A percentile compares a stretch with the other conserved stretches of the same genome.
These are phyloP conservation scores for Wallacemonas collosoma DNA, from an alignment of 208 protist species.

Conservation along the genomic window DNA sequence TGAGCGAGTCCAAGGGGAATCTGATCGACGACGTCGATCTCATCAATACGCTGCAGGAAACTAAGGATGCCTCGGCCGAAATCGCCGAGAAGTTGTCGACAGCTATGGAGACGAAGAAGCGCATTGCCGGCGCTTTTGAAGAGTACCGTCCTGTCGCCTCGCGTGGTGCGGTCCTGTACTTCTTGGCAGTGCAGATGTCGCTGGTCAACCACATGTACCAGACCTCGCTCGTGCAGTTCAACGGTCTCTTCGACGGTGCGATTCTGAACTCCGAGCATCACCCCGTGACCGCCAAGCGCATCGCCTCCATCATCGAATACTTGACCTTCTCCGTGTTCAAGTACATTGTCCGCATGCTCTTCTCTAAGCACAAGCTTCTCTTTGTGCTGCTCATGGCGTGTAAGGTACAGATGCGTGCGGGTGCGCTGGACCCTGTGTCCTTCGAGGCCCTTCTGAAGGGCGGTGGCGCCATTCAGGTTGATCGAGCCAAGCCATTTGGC, in stretches of 20 bases:
- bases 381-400: conserved; percentile 97
- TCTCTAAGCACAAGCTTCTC: conserved; percentile 97
- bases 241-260: conserved; percentile 95
- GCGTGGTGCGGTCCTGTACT: conserved; percentile 98
- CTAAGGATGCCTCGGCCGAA: conserved; percentile 97
- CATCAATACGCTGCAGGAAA: conserved; percentile 96
- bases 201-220: conserved; percentile 99
- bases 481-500: conserved; percentile 91
- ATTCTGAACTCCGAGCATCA: conserved; percentile 93
- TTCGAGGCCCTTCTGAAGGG: conserved; percentile 96
- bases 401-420: conserved; percentile 95
- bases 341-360: conserved; percentile 97
- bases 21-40: conserved; percentile 94
- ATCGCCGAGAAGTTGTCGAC: conserved; percentile 96
- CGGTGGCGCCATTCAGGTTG: conserved; percentile 92
- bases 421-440: conserved; percentile 66
- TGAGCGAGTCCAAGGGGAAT: conserved; percentile 94
- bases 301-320: conserved; percentile 96
- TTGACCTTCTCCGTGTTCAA: conserved; percentile 94
- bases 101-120: conserved; percentile 95
- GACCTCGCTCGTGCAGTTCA: conserved; percentile 97
- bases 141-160: conserved; percentile 97
- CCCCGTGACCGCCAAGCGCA: conserved; percentile 93
- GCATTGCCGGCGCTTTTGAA: conserved; percentile 96
- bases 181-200: conserved; percentile 98